phyloP scores from a whole-genome alignment of 2,329 filamentous ascomycete species.

The Xylaria sp. region DNA sequence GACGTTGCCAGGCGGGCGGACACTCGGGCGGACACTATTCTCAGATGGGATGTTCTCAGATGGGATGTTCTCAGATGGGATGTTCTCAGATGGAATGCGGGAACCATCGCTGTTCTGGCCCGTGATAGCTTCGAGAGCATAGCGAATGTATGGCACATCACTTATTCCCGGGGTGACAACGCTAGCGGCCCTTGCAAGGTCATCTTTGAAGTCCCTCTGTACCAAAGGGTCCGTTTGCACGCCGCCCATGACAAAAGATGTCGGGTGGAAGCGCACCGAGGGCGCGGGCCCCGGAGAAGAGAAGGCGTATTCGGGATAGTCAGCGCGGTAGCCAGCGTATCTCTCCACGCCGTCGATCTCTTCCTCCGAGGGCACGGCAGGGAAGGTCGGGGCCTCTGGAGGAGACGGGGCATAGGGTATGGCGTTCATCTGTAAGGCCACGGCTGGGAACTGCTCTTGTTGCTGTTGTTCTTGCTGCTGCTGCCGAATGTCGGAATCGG shows the following conservation, averaged over 20 bases:
- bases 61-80: conserved; percentile 31
- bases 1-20: conserved; percentile 40
- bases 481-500: conserved; percentile 35
- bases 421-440: conserved; percentile 53
- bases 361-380: conserved; percentile 50
- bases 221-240: conserved; percentile 43
- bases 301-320: conserved; percentile 41
- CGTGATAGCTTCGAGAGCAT: conserved; percentile 88
- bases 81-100: conserved; percentile 52
- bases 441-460: conserved; percentile 41
- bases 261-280: conserved; percentile 53
- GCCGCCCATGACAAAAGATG: conserved; percentile 52
- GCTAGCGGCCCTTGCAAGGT: conserved; percentile 61
- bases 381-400: conserved; percentile 49
- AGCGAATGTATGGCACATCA: conserved; percentile 87
- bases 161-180: conserved; percentile 81
- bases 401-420: conserved; percentile 55
- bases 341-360: conserved; percentile 60
- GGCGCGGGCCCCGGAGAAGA: conserved; percentile 41
- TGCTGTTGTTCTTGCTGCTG: conserved; percentile 19
- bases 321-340: conserved; percentile 51
- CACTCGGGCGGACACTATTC: no score
- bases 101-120: conserved; percentile 73
- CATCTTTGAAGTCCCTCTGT: conserved; percentile 60
- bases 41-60: no score